Evolutionary conservation across 306 rosid genomes (phyloP), one percentile per base, ranked within the genome.

Genomic region (Dalbergia cochinchinensis): DNA sequence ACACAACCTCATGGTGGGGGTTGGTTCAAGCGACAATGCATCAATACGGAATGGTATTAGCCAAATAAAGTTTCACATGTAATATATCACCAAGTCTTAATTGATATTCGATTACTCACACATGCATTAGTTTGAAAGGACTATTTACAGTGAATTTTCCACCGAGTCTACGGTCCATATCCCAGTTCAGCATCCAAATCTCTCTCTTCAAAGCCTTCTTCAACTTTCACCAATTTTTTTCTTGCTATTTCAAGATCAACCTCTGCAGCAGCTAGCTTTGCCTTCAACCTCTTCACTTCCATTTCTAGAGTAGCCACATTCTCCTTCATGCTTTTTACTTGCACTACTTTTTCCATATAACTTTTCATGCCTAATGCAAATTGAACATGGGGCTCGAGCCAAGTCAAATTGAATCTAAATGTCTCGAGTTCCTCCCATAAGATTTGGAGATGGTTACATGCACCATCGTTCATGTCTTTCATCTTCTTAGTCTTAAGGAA

Each of bases 381-480:
- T 33, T 70, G 54, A 12, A 82, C 39, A 70, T 77, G 73, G 0
- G 82, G 74, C 70, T 82, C 39, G 1, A 82, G 62, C 85, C 85
- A 82, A 1, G 68, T 1, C 68, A 76, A 71, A 42, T 82, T 74
- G 26, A 82, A 82, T 53, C 5, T 22, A 26, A 14, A 54, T 0
- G 47, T 41, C 57, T 82, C 57, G 1, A 82, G 70, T 42, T 82
- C 86, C 14, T 71, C 82, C 86, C 82, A 77, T 4, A 77, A 77
- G 57, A 2, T 5, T 54, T 77, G 63, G 12, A 82, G 86, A 31
- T 71, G 12, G 19, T 48, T 6, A 4, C 37, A 77, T 4, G 74
- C 55, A 16, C 53, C 74, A 0, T 70, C 75, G 18, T 39, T 7
- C 86, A 82, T 82, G 19, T 77, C 79, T 65, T 20, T 70, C 33